Evolutionary conservation across 148 eudicot species (phyloP), one percentile per base, ranked within the genome.

Genomic region (Rheum nobile): DNA sequence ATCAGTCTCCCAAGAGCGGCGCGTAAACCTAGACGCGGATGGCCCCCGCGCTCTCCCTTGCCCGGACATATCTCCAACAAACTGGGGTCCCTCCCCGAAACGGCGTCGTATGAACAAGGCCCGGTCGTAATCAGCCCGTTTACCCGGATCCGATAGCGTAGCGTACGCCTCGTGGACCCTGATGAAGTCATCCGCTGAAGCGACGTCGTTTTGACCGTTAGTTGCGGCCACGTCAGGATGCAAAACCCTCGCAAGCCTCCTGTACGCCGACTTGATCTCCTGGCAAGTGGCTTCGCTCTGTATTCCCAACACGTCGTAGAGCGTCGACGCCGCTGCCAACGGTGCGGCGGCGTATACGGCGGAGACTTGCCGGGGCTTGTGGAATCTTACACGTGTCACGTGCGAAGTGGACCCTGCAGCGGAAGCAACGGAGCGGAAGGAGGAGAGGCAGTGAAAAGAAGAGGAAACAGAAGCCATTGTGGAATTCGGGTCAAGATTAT

Each of bases 241-340:
- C 72, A 78, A 84, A 4, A 75, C 83, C 72, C 92, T 83, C 2
- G 91, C 95, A 5, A 86, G 79, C 6, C 75, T 79, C 42, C 97
- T 71, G 77, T 91, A 91, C 11, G 95, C 95, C 9, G 85, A 69
- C 74, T 89, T 91, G 82, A 91, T 85, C 59, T 88, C 92, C 19
- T 79, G 77, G 37, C 52, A 31, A 1, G 87, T 41, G 26, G 97
- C 89, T 13, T 77, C 83, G 65, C 28, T 50, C 7, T 84, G 72
- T 22, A 91, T 76, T 11, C 93, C 86, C 28, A 91, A 80, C 4
- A 89, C 83, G 11, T 89, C 89, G 83, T 91, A 91, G 9, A 86
- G 76, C 6, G 88, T 77, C 0, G 84, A 29, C 8, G 61, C 11
- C 34, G 75, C 13, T 16, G 5, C 52, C 21, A 16, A 2, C 0